phyloP scores from a whole-genome alignment of 2,329 filamentous ascomycete genomes.

The Colletotrichum camelliae region DNA sequence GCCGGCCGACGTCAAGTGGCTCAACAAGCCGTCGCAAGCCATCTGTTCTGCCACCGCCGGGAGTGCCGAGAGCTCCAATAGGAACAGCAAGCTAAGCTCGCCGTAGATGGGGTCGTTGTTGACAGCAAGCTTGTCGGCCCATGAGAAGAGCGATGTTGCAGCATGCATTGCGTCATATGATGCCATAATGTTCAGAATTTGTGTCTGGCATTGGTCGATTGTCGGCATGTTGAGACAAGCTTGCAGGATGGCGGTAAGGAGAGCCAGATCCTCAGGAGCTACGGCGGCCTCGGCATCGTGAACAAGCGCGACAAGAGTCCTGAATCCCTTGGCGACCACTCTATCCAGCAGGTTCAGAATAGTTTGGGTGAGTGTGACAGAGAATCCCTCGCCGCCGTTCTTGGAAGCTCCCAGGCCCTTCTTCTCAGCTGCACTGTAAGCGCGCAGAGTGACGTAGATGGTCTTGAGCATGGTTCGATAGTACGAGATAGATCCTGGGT shows the following conservation, averaged over 20 bases:
- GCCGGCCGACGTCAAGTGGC: conserved; percentile 79
- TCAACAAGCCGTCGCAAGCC: conserved; percentile 83
- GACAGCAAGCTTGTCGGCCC: conserved; percentile 83
- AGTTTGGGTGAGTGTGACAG: conserved; percentile 59
- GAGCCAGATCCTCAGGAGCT: conserved; percentile 80
- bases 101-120: conserved; percentile 89
- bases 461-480: conserved; percentile 85
- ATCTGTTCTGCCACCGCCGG: conserved; percentile 86
- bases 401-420: conserved; percentile 25
- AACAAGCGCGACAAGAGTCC: conserved; percentile 78
- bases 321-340: conserved; percentile 83
- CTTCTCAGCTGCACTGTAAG: conserved; percentile 53
- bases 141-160: conserved; percentile 88
- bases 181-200: conserved; percentile 73
- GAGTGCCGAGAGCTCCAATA: conserved; percentile 85
- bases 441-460: conserved; percentile 81
- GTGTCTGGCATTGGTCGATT: conserved; percentile 72
- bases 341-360: conserved; percentile 81
- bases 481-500: conserved; percentile 64
- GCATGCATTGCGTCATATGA: conserved; percentile 79
- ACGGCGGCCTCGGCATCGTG: conserved; percentile 74
- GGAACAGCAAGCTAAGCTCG: conserved; percentile 86
- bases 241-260: conserved; percentile 88
- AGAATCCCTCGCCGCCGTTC: conserved; percentile 33
- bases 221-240: conserved; percentile 81